These are phyloP conservation scores for Yarrowia bubula DNA, from an alignment of 805 yeast species.

Conservation along the genomic window DNA sequence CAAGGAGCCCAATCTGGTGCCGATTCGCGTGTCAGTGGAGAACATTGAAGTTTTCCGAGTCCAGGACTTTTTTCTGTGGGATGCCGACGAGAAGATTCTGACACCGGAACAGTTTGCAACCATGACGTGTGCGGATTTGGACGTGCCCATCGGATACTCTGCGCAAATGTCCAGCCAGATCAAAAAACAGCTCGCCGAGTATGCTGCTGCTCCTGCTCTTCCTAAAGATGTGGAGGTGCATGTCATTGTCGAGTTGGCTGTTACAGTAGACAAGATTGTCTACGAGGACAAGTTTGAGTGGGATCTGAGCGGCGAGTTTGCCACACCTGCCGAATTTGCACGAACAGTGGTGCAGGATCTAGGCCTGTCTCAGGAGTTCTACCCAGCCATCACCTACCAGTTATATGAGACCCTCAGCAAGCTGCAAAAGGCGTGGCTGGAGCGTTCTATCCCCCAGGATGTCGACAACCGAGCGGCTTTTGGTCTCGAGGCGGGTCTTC, in stretches of 20 bases:
- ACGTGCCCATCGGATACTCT: constrained; percentile 59
- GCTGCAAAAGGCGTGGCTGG: constrained; percentile 77
- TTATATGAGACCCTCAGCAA: constrained; percentile 76
- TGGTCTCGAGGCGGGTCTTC: constrained; percentile 62
- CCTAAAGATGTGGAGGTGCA: constrained; percentile 67
- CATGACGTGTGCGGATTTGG: constrained; percentile 78
- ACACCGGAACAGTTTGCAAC: constrained; percentile 75
- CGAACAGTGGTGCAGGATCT: constrained; percentile 75
- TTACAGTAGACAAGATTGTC: constrained; percentile 76
- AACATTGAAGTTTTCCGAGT: constrained; percentile 50
- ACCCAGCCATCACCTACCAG: constrained; percentile 84
- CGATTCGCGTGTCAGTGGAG: constrained; percentile 63
- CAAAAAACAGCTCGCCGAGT: constrained; percentile 76
- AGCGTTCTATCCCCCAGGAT: constrained; percentile 56
- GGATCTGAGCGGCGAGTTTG: constrained; percentile 57
- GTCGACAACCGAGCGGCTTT: constrained; percentile 59
- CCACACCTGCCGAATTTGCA: constrained; percentile 85
- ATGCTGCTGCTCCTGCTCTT: constrained; percentile 60
- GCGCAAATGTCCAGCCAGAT: constrained; percentile 71
- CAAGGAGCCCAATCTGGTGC: constrained; percentile 51
- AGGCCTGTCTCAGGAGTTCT: constrained; percentile 80
- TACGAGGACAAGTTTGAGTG: constrained; percentile 94
- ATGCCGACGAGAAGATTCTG: constrained; percentile 58
- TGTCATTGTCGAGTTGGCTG: constrained; percentile 75
- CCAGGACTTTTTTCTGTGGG: constrained; percentile 74